A percentile compares a stretch with the other conserved stretches of the same genome.
phyloP scores from a whole-genome alignment of 495 filamentous ascomycete genomes.

The Tricharina praecox region DNA sequence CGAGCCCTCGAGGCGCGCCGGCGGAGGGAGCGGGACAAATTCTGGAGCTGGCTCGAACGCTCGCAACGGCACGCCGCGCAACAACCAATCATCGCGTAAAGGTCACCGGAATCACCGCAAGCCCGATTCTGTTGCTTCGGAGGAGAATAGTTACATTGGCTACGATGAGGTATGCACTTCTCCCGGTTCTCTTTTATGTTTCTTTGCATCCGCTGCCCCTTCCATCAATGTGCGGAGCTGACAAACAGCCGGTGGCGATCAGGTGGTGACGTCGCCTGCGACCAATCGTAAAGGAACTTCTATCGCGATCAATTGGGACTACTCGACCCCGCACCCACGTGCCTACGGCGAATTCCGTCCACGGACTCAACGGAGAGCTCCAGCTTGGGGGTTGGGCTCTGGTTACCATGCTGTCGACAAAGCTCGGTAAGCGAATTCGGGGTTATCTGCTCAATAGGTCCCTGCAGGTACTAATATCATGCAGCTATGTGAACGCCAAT shows the following conservation, averaged over 20 bases:
- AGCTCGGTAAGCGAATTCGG: conserved; percentile 43
- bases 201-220: not conserved
- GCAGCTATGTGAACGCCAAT: conserved; percentile 84
- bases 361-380: conserved; percentile 43
- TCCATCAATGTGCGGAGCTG: conserved; percentile 8
- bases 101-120: conserved; percentile 48
- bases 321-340: conserved; percentile 58
- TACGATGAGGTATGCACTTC: too few relatives aligned
- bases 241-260: not conserved
- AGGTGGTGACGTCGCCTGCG: conserved; percentile 60
- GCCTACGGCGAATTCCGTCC: conserved; percentile 34
- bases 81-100: conserved; percentile 55
- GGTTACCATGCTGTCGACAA: conserved; percentile 87
- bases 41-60: conserved; percentile 41
- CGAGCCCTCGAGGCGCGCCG: conserved; percentile 44
- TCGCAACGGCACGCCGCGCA: conserved; percentile 40
- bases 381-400: conserved; percentile 73
- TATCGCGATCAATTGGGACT: conserved; percentile 86
- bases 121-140: conserved; percentile 22
- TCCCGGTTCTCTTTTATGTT: too few relatives aligned
- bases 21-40: conserved; percentile 43
- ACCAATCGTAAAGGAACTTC: conserved; percentile 83
- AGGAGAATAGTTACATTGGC: conserved; percentile 11
- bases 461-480: too few relatives aligned
- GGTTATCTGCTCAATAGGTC: too few relatives aligned